Evolutionary conservation across 768 basidiomycete species (phyloP).

Genomic region (Russula earlei): DNA sequence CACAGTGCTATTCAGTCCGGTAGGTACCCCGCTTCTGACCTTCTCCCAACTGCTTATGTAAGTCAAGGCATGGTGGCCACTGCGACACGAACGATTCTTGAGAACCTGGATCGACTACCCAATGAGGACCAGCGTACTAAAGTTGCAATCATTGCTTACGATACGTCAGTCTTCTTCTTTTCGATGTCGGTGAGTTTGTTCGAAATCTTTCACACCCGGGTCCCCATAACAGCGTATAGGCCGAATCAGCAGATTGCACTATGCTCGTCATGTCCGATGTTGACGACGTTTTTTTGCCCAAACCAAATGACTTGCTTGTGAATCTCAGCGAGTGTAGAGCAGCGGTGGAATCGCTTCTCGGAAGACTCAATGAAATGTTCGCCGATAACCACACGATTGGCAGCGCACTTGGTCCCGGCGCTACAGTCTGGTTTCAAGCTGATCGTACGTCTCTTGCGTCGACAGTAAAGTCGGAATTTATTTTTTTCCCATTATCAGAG

Average conservation of each 20-base stretch:
- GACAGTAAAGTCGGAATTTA: background rate
- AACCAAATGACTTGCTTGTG: conserved; percentile 92
- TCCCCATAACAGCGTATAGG: conserved; percentile 29
- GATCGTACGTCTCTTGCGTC: conserved; percentile 45
- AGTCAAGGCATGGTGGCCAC: conserved; percentile 93
- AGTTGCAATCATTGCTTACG: conserved; percentile 86
- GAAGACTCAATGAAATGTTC: conserved; percentile 92
- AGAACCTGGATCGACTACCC: conserved; percentile 90
- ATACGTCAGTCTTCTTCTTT: conserved; percentile 93
- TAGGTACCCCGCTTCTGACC: conserved; percentile 26
- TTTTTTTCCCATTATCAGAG: conserved; percentile 42
- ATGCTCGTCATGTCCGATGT: conserved; percentile 98
- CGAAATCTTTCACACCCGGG: background rate
- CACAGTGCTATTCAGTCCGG: conserved; percentile 86
- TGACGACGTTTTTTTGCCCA: conserved; percentile 95
- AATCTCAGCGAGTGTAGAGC: conserved; percentile 81
- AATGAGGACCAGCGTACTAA: conserved; percentile 92
- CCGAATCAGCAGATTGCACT: conserved; percentile 65
- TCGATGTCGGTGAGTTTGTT: conserved; percentile 62
- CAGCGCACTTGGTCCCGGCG: conserved; percentile 89
- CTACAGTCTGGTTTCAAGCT: conserved; percentile 94
- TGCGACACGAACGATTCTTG: conserved; percentile 91
- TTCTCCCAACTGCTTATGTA: background rate
- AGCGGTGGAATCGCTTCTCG: conserved; percentile 72
- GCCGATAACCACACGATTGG: conserved; percentile 90